Evolutionary conservation across 345 rosid species (phyloP), one percentile per base, ranked within the genome.

Genomic region (Schrenkiella parvula): DNA sequence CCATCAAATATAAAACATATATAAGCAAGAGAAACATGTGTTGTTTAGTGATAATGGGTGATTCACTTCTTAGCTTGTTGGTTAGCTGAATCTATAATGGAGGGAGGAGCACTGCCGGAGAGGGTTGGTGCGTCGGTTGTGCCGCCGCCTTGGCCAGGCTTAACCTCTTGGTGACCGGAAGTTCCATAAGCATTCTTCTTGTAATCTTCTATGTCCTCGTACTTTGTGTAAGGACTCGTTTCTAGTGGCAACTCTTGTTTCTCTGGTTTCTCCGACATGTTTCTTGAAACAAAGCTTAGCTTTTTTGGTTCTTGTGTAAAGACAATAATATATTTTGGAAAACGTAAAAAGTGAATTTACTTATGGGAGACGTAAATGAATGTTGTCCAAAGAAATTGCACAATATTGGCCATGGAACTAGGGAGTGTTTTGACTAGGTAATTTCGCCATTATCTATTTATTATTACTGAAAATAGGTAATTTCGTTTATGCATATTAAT

Each of bases 111-210:
- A 10, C 35, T 21, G 8, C 87, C 81, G 6, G 87, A 41, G 39
- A 66, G 80, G 0, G 91, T 83, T 18, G 89, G 87, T 31, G 84
- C 87, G 12, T 79, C 88, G n/a, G 86, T 85, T 63, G 74, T 44
- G 5, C 88, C 84, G 0, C 82, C 82, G 3, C 80, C 78, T 37
- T 76, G 88, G 58, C 79, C 67, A 43, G 67, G 79, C 60, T 80
- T 74, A 55, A 84, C 84, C 25, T 72, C 51, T 15, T 67, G 80
- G 70, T 85, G 89, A 25, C 85, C 89, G 3, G 80, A 51, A n/a
- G 84, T 80, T 43, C 88, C 92, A 42, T 81, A 81, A 9, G 75
- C 85, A 0, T 78, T 64, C 21, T 57, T 39, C 74, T 82, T 84
- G 80, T 82, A 81, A 58, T 77, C 88, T 68, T 87, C 88, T 51